These are phyloP conservation scores for Pseudocercospora musae DNA, from an alignment of 2,329 filamentous ascomycete species.

Conservation along the genomic window DNA sequence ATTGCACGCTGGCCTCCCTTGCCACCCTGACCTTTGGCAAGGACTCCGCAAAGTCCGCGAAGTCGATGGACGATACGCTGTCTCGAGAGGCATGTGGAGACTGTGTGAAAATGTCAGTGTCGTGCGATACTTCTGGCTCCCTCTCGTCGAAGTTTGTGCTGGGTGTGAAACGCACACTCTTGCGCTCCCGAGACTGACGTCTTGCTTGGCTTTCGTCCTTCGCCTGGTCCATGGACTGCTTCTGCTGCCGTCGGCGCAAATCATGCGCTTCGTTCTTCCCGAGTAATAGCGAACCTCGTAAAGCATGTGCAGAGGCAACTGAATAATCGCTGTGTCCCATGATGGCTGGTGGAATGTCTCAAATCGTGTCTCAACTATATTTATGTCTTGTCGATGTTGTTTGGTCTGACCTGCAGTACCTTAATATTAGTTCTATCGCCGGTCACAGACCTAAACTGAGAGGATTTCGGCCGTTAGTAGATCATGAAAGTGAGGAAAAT, in stretches of 20 bases:
- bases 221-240: constrained; percentile 7
- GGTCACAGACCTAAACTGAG: constrained; percentile 19
- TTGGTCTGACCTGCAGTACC: constrained; percentile 21
- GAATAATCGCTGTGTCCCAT: constrained; percentile 7
- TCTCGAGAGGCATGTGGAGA: constrained; percentile 15
- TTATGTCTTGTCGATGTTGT: constrained; percentile 8
- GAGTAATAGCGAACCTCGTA: not conserved
- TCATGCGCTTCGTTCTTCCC: not conserved
- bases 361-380: constrained; percentile 6
- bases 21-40: constrained; percentile 7
- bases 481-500: constrained; percentile 2
- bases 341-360: constrained; percentile 4
- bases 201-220: constrained; percentile 10
- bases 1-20: not conserved
- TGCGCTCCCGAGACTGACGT: constrained; percentile 4
- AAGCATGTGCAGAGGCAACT: not conserved
- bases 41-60: constrained; percentile 9
- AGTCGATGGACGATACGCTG: constrained; percentile 11
- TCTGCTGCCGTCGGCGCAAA: not conserved
- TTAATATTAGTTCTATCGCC: constrained; percentile 5
- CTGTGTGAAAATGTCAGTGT: constrained; percentile 20
- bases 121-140: constrained; percentile 5
- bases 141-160: constrained; percentile 6
- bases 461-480: not conserved
- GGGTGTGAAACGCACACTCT: constrained; percentile 18